Evolutionary conservation across 2,329 filamentous ascomycete genomes (phyloP).

Genomic region (Aspergillus ochraceoroseus): DNA sequence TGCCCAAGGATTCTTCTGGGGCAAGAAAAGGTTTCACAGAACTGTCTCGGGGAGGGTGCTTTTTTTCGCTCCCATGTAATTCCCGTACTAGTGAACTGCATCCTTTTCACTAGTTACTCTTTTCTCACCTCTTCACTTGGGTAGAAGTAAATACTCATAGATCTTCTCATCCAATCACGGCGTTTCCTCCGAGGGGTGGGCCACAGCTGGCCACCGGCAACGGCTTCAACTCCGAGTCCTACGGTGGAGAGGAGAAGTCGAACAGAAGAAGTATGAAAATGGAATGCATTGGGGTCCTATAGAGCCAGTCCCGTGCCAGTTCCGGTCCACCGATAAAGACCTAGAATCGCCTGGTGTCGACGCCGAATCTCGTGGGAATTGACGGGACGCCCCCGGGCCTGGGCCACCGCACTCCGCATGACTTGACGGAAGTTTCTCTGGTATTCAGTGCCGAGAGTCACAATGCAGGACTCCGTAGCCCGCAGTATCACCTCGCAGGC

Average conservation of each 20-base stretch:
- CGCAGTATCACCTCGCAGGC: slow-evolving; percentile 50
- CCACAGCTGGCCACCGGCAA: too few relatives aligned
- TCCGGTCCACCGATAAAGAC: slow-evolving; percentile 83
- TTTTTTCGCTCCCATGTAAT: too few relatives aligned
- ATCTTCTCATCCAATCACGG: slow-evolving; percentile 9
- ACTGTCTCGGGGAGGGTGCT: too few relatives aligned
- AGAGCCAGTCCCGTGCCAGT: slow-evolving; percentile 77
- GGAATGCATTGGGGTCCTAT: too few relatives aligned
- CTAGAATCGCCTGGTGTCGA: slow-evolving; percentile 73
- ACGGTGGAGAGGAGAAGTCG: neutral
- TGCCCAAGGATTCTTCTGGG: too few relatives aligned
- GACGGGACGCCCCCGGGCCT: slow-evolving; percentile 78
- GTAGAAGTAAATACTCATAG: too few relatives aligned
- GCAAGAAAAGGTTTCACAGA: too few relatives aligned
- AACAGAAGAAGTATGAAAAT: too few relatives aligned
- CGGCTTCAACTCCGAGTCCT: too few relatives aligned
- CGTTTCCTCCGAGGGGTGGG: slow-evolving; percentile 9
- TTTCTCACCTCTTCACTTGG: too few relatives aligned
- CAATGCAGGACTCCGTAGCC: slow-evolving; percentile 50
- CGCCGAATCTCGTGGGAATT: slow-evolving; percentile 81
- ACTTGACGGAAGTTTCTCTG: slow-evolving; percentile 86
- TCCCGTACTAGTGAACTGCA: too few relatives aligned
- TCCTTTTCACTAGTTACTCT: too few relatives aligned
- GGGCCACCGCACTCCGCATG: slow-evolving; percentile 87
- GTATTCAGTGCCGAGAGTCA: slow-evolving; percentile 49